These are phyloP conservation scores for Colletotrichum sp. DNA, from an alignment of 2,329 filamentous ascomycete genomes.

Conservation along the genomic window DNA sequence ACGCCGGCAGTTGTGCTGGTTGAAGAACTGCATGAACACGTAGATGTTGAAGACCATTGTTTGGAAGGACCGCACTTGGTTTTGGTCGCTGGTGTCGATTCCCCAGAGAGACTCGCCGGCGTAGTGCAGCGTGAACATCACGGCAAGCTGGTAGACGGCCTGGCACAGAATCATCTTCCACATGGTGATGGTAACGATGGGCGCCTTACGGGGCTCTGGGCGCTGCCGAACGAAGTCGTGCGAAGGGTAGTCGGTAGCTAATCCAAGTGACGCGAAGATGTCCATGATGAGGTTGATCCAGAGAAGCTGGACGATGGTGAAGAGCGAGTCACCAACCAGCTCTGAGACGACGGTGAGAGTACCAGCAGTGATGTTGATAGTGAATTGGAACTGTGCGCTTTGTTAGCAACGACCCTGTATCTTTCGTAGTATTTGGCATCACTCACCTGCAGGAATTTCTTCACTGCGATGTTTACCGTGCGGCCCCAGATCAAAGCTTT, in stretches of 20 bases:
- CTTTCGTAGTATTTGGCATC: neutral
- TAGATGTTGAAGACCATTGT: constrained; percentile 86
- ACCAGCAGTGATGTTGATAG: constrained; percentile 66
- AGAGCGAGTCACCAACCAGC: constrained; percentile 55
- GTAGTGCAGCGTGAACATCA: constrained; percentile 66
- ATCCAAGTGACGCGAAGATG: constrained; percentile 60
- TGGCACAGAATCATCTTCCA: constrained; percentile 86
- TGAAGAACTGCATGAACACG: constrained; percentile 92
- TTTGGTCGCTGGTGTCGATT: neutral
- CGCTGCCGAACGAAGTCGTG: constrained; percentile 36
- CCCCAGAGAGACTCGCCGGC: constrained; percentile 57
- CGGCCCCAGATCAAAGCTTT: constrained; percentile 68
- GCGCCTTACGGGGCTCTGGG: constrained; percentile 32
- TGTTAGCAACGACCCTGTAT: neutral
- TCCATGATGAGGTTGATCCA: constrained; percentile 70
- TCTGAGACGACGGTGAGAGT: constrained; percentile 63
- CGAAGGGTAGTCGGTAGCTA: constrained; percentile 43
- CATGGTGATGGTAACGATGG: constrained; percentile 71
- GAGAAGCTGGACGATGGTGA: constrained; percentile 63
- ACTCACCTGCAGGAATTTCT: constrained; percentile 64
- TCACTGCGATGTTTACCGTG: constrained; percentile 66
- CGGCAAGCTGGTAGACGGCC: constrained; percentile 72
- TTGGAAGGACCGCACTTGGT: constrained; percentile 46
- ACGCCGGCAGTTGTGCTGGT: constrained; percentile 81
- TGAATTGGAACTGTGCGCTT: constrained; percentile 56